Evolutionary conservation across 768 basidiomycete genomes (phyloP).

Genomic region (Tricholomella constricta): DNA sequence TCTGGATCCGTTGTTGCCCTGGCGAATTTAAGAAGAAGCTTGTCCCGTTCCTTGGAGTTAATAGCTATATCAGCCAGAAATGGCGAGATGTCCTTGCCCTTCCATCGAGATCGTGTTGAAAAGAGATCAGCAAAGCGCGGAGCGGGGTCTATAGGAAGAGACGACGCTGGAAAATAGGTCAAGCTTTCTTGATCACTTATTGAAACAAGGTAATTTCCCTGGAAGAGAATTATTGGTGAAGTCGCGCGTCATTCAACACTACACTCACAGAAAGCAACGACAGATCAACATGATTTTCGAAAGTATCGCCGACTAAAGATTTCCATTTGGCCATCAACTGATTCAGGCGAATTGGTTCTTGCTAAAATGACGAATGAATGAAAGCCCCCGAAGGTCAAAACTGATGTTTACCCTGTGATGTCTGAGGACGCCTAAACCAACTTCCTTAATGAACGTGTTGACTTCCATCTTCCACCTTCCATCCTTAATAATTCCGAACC

Average conservation of each 20-base stretch:
- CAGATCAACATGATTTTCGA: constrained; percentile 62
- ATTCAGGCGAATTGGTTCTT: constrained; percentile 56
- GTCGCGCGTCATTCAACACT: background rate
- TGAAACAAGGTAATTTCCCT: constrained; percentile 77
- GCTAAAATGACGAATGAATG: constrained; percentile 37
- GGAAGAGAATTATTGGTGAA: background rate
- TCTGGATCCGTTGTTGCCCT: constrained; percentile 70
- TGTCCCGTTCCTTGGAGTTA: constrained; percentile 87
- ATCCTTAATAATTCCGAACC: constrained; percentile 71
- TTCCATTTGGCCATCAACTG: constrained; percentile 73
- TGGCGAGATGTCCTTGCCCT: constrained; percentile 73
- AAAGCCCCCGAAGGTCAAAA: background rate
- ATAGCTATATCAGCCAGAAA: constrained; percentile 83
- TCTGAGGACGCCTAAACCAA: constrained; percentile 76
- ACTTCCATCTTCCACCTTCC: constrained; percentile 71
- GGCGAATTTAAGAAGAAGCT: constrained; percentile 83
- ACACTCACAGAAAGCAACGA: constrained; percentile 65
- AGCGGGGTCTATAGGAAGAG: constrained; percentile 75
- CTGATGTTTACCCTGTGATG: constrained; percentile 49
- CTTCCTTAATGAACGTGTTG: constrained; percentile 61
- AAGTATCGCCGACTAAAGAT: constrained; percentile 74
- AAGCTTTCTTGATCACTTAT: constrained; percentile 41
- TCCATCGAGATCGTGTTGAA: constrained; percentile 76
- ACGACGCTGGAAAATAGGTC: constrained; percentile 74
- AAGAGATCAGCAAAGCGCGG: constrained; percentile 89